Evolutionary conservation across 164 flowering plant species (phyloP).

Genomic region (Amborella trichopoda): DNA sequence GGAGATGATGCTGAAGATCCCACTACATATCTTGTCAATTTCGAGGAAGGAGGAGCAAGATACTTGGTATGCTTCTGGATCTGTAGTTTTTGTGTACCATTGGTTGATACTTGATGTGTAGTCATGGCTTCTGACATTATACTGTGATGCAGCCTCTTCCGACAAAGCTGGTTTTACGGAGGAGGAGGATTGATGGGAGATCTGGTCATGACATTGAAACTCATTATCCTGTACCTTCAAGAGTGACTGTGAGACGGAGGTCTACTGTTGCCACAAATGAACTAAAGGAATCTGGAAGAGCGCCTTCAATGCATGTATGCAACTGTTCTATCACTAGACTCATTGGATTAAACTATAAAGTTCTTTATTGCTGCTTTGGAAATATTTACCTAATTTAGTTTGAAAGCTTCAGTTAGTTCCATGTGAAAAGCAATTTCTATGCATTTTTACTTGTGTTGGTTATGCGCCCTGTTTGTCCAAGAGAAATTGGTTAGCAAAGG

Average conservation of each 20-base stretch:
- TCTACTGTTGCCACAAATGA: conserved; percentile 40
- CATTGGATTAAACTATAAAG: too few relatives aligned
- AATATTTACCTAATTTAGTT: too few relatives aligned
- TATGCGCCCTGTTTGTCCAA: too few relatives aligned
- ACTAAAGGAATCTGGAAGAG: conserved; percentile 44
- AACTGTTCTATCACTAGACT: too few relatives aligned
- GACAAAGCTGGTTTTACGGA: conserved; percentile 64
- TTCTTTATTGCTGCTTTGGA: too few relatives aligned
- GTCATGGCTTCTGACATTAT: background rate
- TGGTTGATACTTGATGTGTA: background rate
- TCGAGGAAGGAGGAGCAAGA: conserved; percentile 73
- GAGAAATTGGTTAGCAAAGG: too few relatives aligned
- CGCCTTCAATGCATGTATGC: conserved; percentile 3
- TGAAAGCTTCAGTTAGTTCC: too few relatives aligned
- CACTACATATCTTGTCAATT: conserved; percentile 61
- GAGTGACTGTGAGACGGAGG: conserved; percentile 62
- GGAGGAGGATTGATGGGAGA: conserved; percentile 80
- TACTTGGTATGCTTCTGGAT: conserved; percentile 45
- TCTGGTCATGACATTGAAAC: conserved; percentile 56
- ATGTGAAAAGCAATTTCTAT: too few relatives aligned
- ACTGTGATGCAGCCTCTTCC: conserved; percentile 74
- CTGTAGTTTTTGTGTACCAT: background rate
- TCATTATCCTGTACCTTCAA: conserved; percentile 69
- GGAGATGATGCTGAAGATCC: conserved; percentile 80
- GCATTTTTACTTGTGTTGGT: too few relatives aligned